Evolutionary conservation across 768 basidiomycete species (phyloP), one percentile per base, ranked within the genome.

Genomic region (Auriscalpium orientale): DNA sequence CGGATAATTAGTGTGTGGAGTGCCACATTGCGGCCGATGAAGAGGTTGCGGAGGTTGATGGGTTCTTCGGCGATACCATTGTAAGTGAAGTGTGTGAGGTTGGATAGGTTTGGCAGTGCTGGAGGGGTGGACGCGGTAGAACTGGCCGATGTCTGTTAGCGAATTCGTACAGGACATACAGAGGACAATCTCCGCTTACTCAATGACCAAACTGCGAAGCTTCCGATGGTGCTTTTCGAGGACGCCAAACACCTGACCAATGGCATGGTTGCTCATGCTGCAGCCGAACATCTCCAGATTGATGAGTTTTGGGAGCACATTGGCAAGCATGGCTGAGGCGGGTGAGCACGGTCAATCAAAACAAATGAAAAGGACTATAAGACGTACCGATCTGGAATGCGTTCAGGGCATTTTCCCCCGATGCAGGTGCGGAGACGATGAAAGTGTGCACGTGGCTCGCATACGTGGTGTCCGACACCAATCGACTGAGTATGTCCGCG

Each of bases 401-500:
- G 62, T 82, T 74, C 1, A 79, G 70, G 15, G 77, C 79, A 50
- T 75, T 74, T 53, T 71, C 72, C 36, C 80, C 76, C 34, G 74
- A 69, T 33, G 70, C 70, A 16, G 78, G 73, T 4, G 83, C 82
- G 63, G 79, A 84, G 36, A 89, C 77, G 22, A 79, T 75, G 57
- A 88, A 60, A 15, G 80, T 82, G 61, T 74, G 72, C 44, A 88
- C 78, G 20, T 79, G 76, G 49, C 72, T 70, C 0, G 85, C 83
- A 58, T 87, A 88, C 4, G 72, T 65, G 0, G 74, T 63, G 62
- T 88, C 84, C 13, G 79, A 74, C 48, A 87, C 81, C 55, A 88
- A 78, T 36, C 82, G 74, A 0, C 83, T 84, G 38, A 89, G 73
- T 54, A 89, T 84, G 60, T 87, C 87, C 3, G 85, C 86, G 58